Evolutionary conservation across 257 asterid species (phyloP).

Genomic region (Cruciata laevipes): DNA sequence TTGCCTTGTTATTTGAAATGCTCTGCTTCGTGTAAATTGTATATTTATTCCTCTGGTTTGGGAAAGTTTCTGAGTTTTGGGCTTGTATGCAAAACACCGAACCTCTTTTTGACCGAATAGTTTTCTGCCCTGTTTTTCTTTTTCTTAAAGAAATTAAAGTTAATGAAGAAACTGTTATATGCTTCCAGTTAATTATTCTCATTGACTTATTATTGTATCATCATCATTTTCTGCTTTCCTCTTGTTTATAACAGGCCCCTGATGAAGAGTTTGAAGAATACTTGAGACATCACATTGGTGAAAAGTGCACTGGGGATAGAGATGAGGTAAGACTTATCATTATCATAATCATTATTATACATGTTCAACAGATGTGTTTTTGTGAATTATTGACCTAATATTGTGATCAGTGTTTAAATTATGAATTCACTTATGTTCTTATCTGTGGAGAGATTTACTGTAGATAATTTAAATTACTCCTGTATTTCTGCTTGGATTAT

Average conservation of each 20-base stretch:
- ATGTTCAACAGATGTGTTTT: neutral
- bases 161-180: neutral
- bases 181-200: neutral
- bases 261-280: slow-evolving; percentile 97
- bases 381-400: neutral
- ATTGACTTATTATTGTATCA: neutral
- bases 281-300: slow-evolving; percentile 72
- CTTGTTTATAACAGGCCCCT: slow-evolving; percentile 55
- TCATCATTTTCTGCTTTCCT: neutral
- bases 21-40: neutral
- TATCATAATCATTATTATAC: neutral
- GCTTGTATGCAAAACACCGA: neutral
- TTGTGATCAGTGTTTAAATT: neutral
- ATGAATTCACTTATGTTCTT: neutral
- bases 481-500: no score
- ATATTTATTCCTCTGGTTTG: neutral
- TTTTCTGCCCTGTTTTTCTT: neutral
- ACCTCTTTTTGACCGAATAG: neutral
- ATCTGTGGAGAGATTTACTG: neutral
- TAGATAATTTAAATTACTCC: neutral
- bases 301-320: slow-evolving; percentile 77
- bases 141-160: neutral
- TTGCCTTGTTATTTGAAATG: neutral
- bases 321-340: slow-evolving; percentile 70
- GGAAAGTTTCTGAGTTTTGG: neutral